Evolutionary conservation across 1,284 basidiomycete species (phyloP).

Genomic region (Ustilago vetiveriae): DNA sequence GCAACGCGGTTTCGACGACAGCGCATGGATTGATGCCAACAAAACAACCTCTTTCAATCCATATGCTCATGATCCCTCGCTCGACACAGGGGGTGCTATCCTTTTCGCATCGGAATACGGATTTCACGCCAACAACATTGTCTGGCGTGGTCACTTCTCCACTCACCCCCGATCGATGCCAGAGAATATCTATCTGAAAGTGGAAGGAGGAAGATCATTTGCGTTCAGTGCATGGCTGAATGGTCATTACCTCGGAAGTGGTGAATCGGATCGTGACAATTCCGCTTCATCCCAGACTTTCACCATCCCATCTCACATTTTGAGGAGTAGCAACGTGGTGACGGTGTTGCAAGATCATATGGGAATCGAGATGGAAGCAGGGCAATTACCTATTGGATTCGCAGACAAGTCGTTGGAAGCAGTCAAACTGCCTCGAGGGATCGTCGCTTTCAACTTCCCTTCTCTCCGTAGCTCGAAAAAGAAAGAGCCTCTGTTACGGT

Average conservation of each 20-base stretch:
- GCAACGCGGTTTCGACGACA: conserved; percentile 67
- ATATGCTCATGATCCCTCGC: conserved; percentile 70
- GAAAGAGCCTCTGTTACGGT: conserved; percentile 70
- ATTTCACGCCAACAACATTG: conserved; percentile 74
- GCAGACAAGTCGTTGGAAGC: conserved; percentile 54
- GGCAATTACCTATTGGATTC: conserved; percentile 38
- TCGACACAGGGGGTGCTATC: conserved; percentile 72
- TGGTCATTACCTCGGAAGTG: conserved; percentile 75
- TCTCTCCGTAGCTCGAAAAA: conserved; percentile 52
- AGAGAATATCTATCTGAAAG: conserved; percentile 75
- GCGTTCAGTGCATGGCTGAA: conserved; percentile 84
- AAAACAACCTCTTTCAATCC: conserved; percentile 78
- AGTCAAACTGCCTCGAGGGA: conserved; percentile 78
- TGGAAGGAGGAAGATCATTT: conserved; percentile 80
- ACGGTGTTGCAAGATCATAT: conserved; percentile 82
- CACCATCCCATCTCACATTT: conserved; percentile 73
- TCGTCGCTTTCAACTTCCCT: conserved; percentile 73
- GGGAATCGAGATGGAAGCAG: conserved; percentile 74
- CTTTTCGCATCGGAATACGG: conserved; percentile 73
- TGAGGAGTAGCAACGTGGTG: conserved; percentile 73
- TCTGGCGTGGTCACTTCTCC: conserved; percentile 81
- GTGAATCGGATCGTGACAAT: conserved; percentile 18
- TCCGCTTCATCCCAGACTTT: conserved; percentile 43
- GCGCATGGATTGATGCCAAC: conserved; percentile 73
- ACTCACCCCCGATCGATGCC: conserved; percentile 63